Base-by-base conservation (phyloP, 129 eudicot species). In the Mikania micrantha region DNA sequence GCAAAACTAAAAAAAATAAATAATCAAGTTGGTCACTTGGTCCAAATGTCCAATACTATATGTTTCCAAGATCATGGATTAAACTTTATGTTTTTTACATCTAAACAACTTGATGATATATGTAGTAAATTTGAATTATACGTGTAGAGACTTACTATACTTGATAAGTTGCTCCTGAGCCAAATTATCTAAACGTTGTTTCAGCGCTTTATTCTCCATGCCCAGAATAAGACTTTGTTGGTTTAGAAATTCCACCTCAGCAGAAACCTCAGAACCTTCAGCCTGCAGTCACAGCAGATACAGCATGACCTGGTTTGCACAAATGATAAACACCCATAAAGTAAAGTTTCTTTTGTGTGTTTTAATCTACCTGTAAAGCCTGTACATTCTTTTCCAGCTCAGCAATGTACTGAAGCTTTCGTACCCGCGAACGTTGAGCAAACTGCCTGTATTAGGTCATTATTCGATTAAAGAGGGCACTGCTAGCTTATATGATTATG, bases 391-490 rank as follows among this genome's bases (percentile, higher is more conserved):
- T 86, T 80, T 94, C 99, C 64, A 94, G 88, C 77, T 94, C 99
- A 64, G 99, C 99, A 13, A 94, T 94, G 86, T 94, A 89, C 82
- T 94, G 99, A 78, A 93, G 95, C 85, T 93, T 93, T 57, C 98
- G 70, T 40, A 94, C 99, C 70, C 99, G 87, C 1, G 99, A 94
- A 32, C 99, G 93, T 72, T 94, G 99, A 54, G 99, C 99, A 77
- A 89, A 94, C 87, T 94, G 95, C 84, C 99, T 94, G 90, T 65
- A 83, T 59, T 66, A 60, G 21, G 56, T 45, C 71, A 40, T 38
- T 63, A 48, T 24, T 50, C 27, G 58, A 65, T 74, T 21, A 21
- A 60, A 20, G 2, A 2, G 28, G 27, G 56, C 12, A 58, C 53
- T 15, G 13, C 27, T 36, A 69, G 22, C 27, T 69, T 16, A 50